phyloP scores from a whole-genome alignment of 371 early-diverging fungal species.

The Saksenaea vasiformis region DNA sequence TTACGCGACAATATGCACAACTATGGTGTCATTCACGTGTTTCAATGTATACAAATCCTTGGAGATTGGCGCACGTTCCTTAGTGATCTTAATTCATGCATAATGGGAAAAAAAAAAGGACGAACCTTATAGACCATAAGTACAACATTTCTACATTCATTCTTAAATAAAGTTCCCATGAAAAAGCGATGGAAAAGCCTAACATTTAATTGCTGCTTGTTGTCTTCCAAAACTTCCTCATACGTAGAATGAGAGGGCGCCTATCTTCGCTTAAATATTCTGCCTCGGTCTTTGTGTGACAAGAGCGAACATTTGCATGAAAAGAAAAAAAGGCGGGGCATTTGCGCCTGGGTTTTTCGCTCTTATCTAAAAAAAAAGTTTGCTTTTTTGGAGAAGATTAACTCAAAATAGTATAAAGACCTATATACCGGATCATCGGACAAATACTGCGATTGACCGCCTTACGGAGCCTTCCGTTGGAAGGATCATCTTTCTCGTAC shows the following conservation, averaged over 20 bases:
- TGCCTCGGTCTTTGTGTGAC: background rate
- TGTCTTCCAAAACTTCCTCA: background rate
- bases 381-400: no score
- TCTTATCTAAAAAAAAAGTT: background rate
- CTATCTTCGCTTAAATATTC: background rate
- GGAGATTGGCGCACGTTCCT: conserved; percentile 1
- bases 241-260: background rate
- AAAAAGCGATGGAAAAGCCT: no score
- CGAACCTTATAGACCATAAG: no score
- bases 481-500: no score
- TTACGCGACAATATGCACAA: background rate
- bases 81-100: background rate
- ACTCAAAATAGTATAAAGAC: no score
- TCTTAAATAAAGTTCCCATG: no score
- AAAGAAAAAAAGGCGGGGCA: background rate
- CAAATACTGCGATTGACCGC: no score
- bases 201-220: background rate
- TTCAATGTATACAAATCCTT: background rate
- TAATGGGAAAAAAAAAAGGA: background rate
- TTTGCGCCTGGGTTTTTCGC: background rate
- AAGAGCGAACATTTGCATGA: background rate
- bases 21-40: conserved; percentile 5
- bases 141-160: no score
- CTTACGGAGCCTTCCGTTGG: no score
- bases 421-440: no score